Evolutionary conservation across 2,329 filamentous ascomycete species (phyloP).

Genomic region (Colletotrichum sp.): DNA sequence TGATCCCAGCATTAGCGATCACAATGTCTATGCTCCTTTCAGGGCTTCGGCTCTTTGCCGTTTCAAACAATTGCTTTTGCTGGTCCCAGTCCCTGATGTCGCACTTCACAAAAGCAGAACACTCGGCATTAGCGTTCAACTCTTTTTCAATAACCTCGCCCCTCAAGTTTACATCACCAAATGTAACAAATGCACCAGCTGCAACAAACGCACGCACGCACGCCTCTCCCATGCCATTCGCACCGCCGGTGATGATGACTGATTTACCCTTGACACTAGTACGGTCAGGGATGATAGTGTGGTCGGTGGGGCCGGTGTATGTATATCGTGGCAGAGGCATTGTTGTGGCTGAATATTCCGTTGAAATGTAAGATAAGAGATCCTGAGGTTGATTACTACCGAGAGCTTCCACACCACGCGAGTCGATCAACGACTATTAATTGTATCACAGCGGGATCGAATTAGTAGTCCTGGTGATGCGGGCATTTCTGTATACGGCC

Average conservation of each 20-base stretch:
- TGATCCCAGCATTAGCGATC: conserved; percentile 53
- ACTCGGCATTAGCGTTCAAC: conserved; percentile 27
- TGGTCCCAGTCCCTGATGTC: conserved; percentile 49
- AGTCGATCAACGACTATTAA: neutral
- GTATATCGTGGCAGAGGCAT: conserved; percentile 30
- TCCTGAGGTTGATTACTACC: neutral
- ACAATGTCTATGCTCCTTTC: conserved; percentile 47
- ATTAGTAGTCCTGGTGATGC: neutral
- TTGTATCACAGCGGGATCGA: neutral
- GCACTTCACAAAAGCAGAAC: conserved; percentile 40
- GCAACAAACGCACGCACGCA: conserved; percentile 38
- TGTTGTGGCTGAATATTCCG: neutral
- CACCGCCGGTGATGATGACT: conserved; percentile 54
- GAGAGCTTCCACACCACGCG: neutral
- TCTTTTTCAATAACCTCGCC: conserved; percentile 36
- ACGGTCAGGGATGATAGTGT: conserved; percentile 37
- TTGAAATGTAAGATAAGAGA: neutral
- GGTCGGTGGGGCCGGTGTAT: conserved; percentile 39
- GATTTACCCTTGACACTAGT: conserved; percentile 45
- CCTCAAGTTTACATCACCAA: conserved; percentile 42
- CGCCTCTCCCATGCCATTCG: conserved; percentile 43
- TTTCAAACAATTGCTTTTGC: conserved; percentile 45
- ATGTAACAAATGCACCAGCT: conserved; percentile 44
- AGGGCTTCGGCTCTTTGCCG: conserved; percentile 39
- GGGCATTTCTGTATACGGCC: neutral